Evolutionary conservation across 2,329 filamentous ascomycete species (phyloP).

Genomic region (Beauveria bassiana): DNA sequence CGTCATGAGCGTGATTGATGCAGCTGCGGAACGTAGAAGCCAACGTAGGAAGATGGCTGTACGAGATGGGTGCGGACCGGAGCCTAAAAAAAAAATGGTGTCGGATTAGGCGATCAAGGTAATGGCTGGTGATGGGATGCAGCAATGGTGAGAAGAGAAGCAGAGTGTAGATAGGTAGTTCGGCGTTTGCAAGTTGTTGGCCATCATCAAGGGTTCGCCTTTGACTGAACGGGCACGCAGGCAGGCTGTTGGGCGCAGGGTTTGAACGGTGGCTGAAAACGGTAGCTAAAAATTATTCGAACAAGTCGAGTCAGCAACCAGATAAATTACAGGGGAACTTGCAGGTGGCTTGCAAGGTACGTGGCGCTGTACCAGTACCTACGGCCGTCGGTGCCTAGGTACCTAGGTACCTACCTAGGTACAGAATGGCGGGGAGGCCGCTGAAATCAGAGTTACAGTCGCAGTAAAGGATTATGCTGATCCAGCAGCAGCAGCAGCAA

Average conservation of each 20-base stretch:
- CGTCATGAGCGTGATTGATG: conserved; percentile 7
- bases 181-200: conserved; percentile 4
- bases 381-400: background rate
- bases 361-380: background rate
- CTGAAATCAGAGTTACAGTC: background rate
- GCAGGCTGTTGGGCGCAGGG: conserved; percentile 5
- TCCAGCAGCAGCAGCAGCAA: background rate
- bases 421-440: background rate
- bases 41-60: background rate
- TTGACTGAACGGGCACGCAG: background rate
- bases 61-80: background rate
- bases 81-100: background rate
- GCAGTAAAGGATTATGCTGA: background rate
- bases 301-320: background rate
- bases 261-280: conserved; percentile 1
- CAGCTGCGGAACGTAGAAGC: background rate
- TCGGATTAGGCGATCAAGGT: background rate
- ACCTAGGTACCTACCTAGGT: background rate
- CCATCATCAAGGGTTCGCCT: background rate
- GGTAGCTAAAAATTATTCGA: background rate
- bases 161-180: background rate
- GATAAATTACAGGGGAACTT: background rate
- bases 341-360: background rate
- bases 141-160: background rate
- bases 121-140: background rate